phyloP scores from a whole-genome alignment of 768 basidiomycete species.

The Auriscalpium microsporum region DNA sequence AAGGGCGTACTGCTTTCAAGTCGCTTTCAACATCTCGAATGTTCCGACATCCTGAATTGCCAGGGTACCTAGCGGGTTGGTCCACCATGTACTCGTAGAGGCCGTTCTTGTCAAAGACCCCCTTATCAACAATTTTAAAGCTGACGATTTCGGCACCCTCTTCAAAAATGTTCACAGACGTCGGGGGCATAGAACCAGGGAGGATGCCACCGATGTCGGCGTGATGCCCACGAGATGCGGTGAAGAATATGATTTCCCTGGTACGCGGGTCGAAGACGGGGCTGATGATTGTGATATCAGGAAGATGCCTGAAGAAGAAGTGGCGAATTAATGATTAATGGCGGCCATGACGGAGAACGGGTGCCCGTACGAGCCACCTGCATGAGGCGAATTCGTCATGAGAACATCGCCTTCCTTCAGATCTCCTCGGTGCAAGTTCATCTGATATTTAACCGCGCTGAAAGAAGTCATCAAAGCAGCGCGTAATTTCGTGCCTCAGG shows the following conservation, averaged over 20 bases:
- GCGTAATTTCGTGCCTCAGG: neutral
- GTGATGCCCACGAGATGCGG: slow-evolving; percentile 90
- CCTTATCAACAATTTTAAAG: slow-evolving; percentile 84
- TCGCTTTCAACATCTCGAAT: slow-evolving; percentile 88
- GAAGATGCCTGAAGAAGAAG: slow-evolving; percentile 45
- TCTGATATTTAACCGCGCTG: slow-evolving; percentile 83
- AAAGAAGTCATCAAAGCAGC: neutral
- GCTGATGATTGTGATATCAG: slow-evolving; percentile 90
- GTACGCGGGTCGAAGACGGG: slow-evolving; percentile 70
- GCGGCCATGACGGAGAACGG: slow-evolving; percentile 8
- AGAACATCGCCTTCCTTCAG: slow-evolving; percentile 88
- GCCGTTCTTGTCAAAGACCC: slow-evolving; percentile 70
- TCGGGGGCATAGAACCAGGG: slow-evolving; percentile 94
- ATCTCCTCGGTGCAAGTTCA: slow-evolving; percentile 60
- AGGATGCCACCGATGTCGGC: slow-evolving; percentile 91
- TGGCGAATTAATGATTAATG: slow-evolving; percentile 1
- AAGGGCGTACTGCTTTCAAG: slow-evolving; percentile 65
- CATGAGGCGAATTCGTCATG: slow-evolving; percentile 85
- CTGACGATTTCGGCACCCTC: slow-evolving; percentile 89
- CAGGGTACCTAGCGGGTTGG: slow-evolving; percentile 71
- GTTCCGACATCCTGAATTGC: slow-evolving; percentile 82
- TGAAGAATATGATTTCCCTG: slow-evolving; percentile 81
- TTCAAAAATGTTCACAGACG: slow-evolving; percentile 83
- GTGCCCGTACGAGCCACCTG: slow-evolving; percentile 73
- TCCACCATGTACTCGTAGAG: slow-evolving; percentile 76